Evolutionary conservation across 257 asterid species (phyloP).

Genomic region (Solanum lycopersicoides): DNA sequence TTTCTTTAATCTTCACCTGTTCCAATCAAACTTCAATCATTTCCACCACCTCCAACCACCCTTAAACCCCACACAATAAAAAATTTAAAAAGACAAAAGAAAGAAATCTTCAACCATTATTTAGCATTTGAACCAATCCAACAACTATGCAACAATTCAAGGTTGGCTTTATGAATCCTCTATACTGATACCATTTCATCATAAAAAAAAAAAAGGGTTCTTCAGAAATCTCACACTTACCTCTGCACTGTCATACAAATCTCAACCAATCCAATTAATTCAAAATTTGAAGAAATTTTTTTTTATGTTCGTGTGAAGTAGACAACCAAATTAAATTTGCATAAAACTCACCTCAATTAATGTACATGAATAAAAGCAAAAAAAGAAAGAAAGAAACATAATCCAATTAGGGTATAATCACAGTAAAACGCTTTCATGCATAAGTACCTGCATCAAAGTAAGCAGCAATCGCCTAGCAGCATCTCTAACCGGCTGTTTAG

Average conservation of each 20-base stretch:
- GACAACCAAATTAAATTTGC: neutral
- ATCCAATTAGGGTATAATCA: neutral
- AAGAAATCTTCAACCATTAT: neutral
- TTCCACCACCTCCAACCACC: neutral
- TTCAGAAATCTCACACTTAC: neutral
- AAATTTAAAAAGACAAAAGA: neutral
- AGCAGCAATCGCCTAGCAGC: conserved; percentile 81
- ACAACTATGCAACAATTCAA: neutral
- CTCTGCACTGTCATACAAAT: neutral
- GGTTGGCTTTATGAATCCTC: neutral
- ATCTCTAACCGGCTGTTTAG: conserved; percentile 92
- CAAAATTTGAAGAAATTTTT: neutral
- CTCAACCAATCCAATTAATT: neutral
- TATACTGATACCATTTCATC: neutral
- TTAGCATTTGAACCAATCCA: neutral
- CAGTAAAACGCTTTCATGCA: neutral
- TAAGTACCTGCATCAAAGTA: conserved; percentile 87
- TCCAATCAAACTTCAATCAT: neutral
- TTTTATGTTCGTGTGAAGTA: neutral
- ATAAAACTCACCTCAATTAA: neutral
- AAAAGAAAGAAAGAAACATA: neutral
- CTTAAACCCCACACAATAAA: neutral
- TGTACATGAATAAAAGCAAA: neutral
- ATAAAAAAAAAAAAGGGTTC: neutral
- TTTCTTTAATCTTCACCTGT: neutral